Base-by-base conservation (phyloP, 2,329 filamentous ascomycete species). In the Bipolaris gigantea region DNA sequence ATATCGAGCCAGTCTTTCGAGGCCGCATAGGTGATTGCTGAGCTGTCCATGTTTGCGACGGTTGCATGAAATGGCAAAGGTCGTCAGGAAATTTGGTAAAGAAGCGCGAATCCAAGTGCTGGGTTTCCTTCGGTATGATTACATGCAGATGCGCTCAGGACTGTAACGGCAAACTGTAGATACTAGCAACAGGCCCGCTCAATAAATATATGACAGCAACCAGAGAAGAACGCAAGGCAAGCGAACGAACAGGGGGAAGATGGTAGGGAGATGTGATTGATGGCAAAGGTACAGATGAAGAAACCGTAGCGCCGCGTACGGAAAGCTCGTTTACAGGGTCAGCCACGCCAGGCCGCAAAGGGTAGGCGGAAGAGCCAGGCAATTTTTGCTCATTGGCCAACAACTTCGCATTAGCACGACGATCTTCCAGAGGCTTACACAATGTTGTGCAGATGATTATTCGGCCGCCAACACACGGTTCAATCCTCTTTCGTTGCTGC, bases 1-100 rank as follows among this genome's bases (percentile, higher is more conserved):
- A 72, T 71, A 53, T 73, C 71, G 44, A 72, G 56, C 71, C 71
- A 73, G 60, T 73, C 70, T 53, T 71, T 71, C 39, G 64, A 62
- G 46, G 60, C 64, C 38, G 70, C 70, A 50, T 72, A 72, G 8
- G 56, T 55, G 38, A 73, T 69, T 23, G 60, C 60, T 15, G 61
- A 56, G 51, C 64, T 53, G 48, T 69, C 63, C 65, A 69, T 67
- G 52, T 30, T 15, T 48, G 53, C 34, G 23, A 44, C 47, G 44
- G 49, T 46, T 49, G 55, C 53, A 60, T 60, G 21, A 51, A 54
- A 40, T 38, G 50, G 36, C 15, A 46, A 41, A 25, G 21, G 18
- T 41, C 40, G 47, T 44, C 38, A 53, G 33, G 33, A 52, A 36
- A 44, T 30, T 25, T 33, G 47, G 43, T 27, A 48, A 43, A 32